A percentile compares a stretch with the other conserved stretches of the same genome.
Evolutionary conservation across 2,329 filamentous ascomycete species (phyloP).

Genomic region (Stemphylium beticola): DNA sequence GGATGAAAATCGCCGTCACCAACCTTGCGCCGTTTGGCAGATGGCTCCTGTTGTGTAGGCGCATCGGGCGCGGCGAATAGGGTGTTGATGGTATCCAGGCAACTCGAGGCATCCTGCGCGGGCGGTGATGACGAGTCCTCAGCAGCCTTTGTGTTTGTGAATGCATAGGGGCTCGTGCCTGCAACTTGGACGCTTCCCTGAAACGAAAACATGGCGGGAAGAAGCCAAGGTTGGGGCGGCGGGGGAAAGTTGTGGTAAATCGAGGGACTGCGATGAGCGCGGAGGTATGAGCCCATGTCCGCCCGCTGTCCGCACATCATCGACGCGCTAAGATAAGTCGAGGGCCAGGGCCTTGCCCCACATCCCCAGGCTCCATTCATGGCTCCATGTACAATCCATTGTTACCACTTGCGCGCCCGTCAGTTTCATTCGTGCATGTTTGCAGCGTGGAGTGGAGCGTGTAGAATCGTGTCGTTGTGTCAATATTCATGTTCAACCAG

Average conservation of each 20-base stretch:
- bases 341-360: conserved; percentile 9
- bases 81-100: conserved; percentile 16
- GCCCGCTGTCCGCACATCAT: conserved; percentile 8
- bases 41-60: conserved; percentile 18
- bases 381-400: background rate
- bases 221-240: background rate
- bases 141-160: background rate
- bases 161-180: conserved; percentile 1
- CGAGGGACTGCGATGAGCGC: conserved; percentile 10
- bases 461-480: no score
- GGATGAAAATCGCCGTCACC: conserved; percentile 9
- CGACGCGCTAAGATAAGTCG: conserved; percentile 30
- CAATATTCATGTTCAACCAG: no score
- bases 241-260: background rate
- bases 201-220: conserved; percentile 26
- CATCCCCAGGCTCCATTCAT: background rate
- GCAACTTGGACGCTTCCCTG: conserved; percentile 25
- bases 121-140: conserved; percentile 2
- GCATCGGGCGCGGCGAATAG: conserved; percentile 23
- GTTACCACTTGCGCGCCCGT: background rate
- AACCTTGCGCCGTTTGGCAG: conserved; percentile 39
- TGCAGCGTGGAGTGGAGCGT: no score
- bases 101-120: conserved; percentile 18
- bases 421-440: background rate
- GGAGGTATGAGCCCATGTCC: conserved; percentile 11